Base-by-base conservation (phyloP, 345 rosid species). In the Eucalyptus sp. region DNA sequence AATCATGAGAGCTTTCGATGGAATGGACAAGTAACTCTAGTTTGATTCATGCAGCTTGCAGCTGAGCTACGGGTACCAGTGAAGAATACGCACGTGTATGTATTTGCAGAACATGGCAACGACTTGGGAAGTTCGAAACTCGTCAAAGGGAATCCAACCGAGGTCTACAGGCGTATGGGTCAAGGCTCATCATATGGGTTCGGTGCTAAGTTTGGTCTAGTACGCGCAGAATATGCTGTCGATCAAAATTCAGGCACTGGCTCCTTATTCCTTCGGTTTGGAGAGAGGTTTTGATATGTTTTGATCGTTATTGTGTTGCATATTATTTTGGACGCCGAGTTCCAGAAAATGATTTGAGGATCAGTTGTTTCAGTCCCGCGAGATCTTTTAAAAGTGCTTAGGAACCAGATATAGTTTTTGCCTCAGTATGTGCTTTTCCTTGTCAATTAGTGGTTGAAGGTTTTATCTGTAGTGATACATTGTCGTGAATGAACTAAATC, bases 71-170 rank as follows among this genome's bases (percentile, higher is more conserved):
- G 99, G 90, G 66, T 97, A 80, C 99, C 99, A 24, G 97, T 98
- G 91, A 95, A 91, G 91, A 97, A 94, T 90, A 98, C 99, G 0
- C 97, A 97, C 27, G 92, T 95, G 8, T 98, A 96, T 88, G 96
- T 96, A 29, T 98, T 98, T 93, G 99, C 95, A 18, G 99, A 98
- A 93, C 99, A 98, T 88, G 99, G 99, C 87, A 98, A 94, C 52
- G 99, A 98, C 91, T 93, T 97, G 86, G 99, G 99, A 92, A 94
- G 94, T 90, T 98, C 99, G 7, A 97, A 98, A 93, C 98, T 96
- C 88, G 98, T 98, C 88, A 98, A 98, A 91, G 99, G 99, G 50
- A 98, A 98, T 90, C 99, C 99, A 51, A 98, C 99, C 22, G 98
- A 94, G 83, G 99, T 96, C 16, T 98, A 97, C 90, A 93, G 97